Conservation (phyloP, 768 basidiomycete genomes). For the Naematelia aurantialba region DNA sequence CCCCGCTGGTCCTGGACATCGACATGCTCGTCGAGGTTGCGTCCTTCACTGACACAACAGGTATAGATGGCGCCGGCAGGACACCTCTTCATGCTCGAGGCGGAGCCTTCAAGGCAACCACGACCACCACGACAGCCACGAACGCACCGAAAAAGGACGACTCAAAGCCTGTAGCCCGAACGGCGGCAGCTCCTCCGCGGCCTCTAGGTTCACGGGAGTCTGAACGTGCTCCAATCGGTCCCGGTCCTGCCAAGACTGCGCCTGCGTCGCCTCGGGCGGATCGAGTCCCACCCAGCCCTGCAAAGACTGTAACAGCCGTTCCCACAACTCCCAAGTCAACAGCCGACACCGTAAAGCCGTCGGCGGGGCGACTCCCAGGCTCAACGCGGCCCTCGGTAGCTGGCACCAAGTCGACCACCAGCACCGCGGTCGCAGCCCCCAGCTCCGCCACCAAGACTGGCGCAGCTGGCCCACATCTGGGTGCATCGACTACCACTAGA, state of each 20-base stretch:
- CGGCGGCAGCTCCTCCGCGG: neutral
- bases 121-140: neutral
- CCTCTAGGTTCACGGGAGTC: too few relatives aligned
- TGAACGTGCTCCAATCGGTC: too few relatives aligned
- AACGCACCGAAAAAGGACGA: neutral
- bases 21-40: too few relatives aligned
- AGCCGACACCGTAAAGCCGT: neutral
- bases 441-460: constrained; percentile 2
- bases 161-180: neutral
- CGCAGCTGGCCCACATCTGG: constrained; percentile 6
- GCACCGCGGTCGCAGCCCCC: neutral
- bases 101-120: constrained; percentile 2
- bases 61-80: constrained; percentile 2
- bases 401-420: neutral
- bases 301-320: neutral
- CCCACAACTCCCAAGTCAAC: constrained; percentile 3
- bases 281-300: neutral
- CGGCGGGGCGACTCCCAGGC: too few relatives aligned
- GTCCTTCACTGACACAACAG: neutral
- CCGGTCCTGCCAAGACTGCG: too few relatives aligned
- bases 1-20: too few relatives aligned
- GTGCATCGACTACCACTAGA: constrained; percentile 9
- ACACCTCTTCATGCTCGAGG: neutral
- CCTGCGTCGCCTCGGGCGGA: too few relatives aligned
- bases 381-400: constrained; percentile 3